A percentile compares a stretch with the other conserved stretches of the same genome.
These are phyloP conservation scores for Theobroma grandiflorum DNA, from an alignment of 441 rosid species.

Conservation along the genomic window DNA sequence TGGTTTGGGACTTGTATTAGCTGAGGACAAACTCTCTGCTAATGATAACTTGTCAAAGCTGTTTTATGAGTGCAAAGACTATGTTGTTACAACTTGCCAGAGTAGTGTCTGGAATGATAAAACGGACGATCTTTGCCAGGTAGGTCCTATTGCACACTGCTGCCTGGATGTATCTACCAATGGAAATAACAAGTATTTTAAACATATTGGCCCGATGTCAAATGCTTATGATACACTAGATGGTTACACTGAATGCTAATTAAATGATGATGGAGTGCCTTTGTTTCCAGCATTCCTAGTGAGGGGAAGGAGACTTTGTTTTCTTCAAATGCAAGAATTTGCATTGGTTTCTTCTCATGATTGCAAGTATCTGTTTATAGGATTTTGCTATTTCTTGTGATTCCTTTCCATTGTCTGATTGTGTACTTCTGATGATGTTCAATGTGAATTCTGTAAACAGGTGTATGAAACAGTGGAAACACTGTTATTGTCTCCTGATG, in stretches of 20 bases:
- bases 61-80: conserved; percentile 88
- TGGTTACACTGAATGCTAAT: not conserved
- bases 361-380: not conserved
- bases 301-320: not conserved
- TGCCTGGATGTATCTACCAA: not conserved
- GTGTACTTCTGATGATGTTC: not conserved
- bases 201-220: not conserved
- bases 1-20: conserved; percentile 71
- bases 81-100: conserved; percentile 67
- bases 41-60: conserved; percentile 69
- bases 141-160: conserved; percentile 34
- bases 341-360: not conserved
- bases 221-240: not conserved
- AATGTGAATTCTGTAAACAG: conserved; percentile 34
- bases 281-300: not conserved
- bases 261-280: not conserved
- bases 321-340: not conserved
- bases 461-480: conserved; percentile 64
- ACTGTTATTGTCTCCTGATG: conserved; percentile 55
- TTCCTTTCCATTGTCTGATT: not conserved
- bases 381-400: not conserved
- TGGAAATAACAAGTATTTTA: not conserved
- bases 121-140: conserved; percentile 89
- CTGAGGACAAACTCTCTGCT: conserved; percentile 63
- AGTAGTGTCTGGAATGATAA: conserved; percentile 66